Evolutionary conservation across 1,139 yeast species (phyloP), one percentile per base, ranked within the genome.

Genomic region (Blastobotrys proliferans): DNA sequence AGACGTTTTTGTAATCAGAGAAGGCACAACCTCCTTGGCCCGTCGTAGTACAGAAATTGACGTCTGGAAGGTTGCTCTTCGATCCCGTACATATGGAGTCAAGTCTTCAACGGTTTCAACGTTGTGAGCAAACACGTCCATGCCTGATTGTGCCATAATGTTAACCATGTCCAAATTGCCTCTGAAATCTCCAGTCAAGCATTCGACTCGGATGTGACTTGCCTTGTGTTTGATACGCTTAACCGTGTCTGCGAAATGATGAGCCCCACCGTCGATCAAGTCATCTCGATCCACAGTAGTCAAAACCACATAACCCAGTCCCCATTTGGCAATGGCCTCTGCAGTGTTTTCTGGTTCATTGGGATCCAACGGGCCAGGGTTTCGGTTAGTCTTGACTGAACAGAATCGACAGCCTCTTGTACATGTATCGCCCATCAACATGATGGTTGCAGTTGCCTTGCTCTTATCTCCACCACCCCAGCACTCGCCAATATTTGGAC

Each of bases 221-320:
- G 97, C 90, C 63, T 90, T 90, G 51, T 74, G 71, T 63, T 94
- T 94, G 55, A 94, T 90, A 58, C 77, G 78, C 53, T 67, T 68
- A 13, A 94, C 97, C 0, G 99, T 92, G 57, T 84, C 86, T 0
- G 94, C 82, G 61, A 94, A 77, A 66, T 94, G 99, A 49, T 77
- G 72, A 2, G 97, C 81, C 38, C 99, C 99, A 45, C 98, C 97
- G 59, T 94, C 99, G 1, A 73, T 57, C 54, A 92, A 72, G 64
- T 94, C 99, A 64, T 94, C 99, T 67, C 99, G 78, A 63, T 94
- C 99, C 25, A 94, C 99, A 1, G 98, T 90, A 18, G 99, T 94
- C 53, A 94, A 72, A 30, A 94, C 99, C 26, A 94, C 97, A 62
- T 94, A 94, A 21, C 99, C 99, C 51, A 94, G 74, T 1, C 97